Base-by-base conservation (phyloP, 129 eudicot species). In the Chrysanthemum lavandulifolium region DNA sequence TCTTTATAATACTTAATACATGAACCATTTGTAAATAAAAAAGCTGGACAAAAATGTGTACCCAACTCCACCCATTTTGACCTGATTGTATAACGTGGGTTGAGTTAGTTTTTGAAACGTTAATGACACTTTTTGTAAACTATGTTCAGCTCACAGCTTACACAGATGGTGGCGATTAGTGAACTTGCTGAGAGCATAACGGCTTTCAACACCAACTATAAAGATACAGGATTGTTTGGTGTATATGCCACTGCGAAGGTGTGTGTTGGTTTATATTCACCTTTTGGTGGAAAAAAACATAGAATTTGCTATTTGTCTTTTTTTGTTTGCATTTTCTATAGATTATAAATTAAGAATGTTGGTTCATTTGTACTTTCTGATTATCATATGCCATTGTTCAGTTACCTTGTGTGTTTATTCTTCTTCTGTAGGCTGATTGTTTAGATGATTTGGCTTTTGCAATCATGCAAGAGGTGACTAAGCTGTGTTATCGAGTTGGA, bases 241-340 rank as follows among this genome's bases (percentile, higher is more conserved):
- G 99, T 95, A 25, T 90, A 95, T 82, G 99, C 96, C 76, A 81
- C 83, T 75, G 97, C 99, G 11, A 90, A 90, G 99, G 97, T 92
- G 69, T 56, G 79, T 8, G 19, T 36, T 21, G 14, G n/a, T 70
- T 19, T 25, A 9, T 72, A 27, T 15, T 65, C 47, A 65, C 5
- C n/a, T 14, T 14, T 6, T 52, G 60, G 49, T 52, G 13, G 62
- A 8, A 69, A 13, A 25, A 69, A 29, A 23, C 3, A 60, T 58
- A 40, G 23, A 54, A 58, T 40, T 13, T 43, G 0, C 45, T 23
- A n/a, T 60, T 66, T 40, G 7, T 27, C 53, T 33, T 65, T 33
- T 43, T n/a, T 14, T 16, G 61, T 45, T 40, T 6, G 54, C 18
- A 36, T 55, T 43, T 55, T 11, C 8, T 27, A 8, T 21, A 10